Evolutionary conservation across 1,284 basidiomycete genomes (phyloP).

Genomic region (Cutaneotrichosporon daszewskae): DNA sequence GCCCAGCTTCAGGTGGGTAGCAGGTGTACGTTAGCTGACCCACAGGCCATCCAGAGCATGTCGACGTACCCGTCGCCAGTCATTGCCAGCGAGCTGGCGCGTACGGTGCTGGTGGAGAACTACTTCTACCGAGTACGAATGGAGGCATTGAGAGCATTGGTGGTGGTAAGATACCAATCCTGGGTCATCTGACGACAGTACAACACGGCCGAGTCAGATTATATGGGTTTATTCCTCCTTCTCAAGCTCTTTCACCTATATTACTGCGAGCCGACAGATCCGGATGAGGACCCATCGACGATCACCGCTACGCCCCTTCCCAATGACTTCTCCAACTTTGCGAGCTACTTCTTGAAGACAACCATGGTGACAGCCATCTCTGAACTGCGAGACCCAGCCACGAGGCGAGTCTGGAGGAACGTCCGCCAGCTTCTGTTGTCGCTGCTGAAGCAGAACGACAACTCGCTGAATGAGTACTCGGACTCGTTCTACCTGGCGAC

Average conservation of each 20-base stretch:
- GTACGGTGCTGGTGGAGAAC: conserved; percentile 88
- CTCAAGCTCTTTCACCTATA: conserved; percentile 87
- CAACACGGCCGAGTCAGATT: conserved; percentile 34
- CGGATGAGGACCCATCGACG: conserved; percentile 68
- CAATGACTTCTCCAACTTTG: conserved; percentile 86
- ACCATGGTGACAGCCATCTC: conserved; percentile 32
- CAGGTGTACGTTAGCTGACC: not conserved
- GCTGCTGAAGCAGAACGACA: conserved; percentile 88
- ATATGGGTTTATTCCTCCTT: conserved; percentile 85
- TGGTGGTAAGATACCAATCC: conserved; percentile 58
- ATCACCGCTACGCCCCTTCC: conserved; percentile 83
- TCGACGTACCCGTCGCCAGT: conserved; percentile 76
- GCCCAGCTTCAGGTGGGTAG: conserved; percentile 84
- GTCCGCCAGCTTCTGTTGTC: conserved; percentile 89
- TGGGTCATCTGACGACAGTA: conserved; percentile 21
- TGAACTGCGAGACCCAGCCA: conserved; percentile 32
- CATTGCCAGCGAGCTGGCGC: conserved; percentile 83
- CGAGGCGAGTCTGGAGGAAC: conserved; percentile 58
- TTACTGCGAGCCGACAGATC: conserved; percentile 79
- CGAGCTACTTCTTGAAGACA: conserved; percentile 92
- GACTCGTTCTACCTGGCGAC: conserved; percentile 88
- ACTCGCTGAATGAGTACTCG: conserved; percentile 83
- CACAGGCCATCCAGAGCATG: conserved; percentile 76
- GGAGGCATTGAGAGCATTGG: conserved; percentile 83
- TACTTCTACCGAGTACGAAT: conserved; percentile 97